A percentile compares a stretch with the other conserved stretches of the same genome.
Conservation (phyloP, 2,329 filamentous ascomycete genomes). For the Scleromitrula shiraiana region DNA sequence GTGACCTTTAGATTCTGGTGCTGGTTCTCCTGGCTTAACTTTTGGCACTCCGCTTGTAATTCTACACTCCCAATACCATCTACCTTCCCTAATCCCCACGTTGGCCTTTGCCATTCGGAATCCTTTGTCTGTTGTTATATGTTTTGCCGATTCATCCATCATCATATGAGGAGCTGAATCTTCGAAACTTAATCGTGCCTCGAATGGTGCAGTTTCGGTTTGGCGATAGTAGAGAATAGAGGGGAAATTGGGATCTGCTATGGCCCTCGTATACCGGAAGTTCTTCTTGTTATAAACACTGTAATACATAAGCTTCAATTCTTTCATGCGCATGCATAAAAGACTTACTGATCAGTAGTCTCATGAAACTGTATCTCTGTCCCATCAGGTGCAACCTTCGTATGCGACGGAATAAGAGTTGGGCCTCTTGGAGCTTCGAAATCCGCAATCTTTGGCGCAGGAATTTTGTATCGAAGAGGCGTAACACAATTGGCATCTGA, state of each 20-base stretch:
- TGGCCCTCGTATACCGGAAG: slow-evolving; percentile 85
- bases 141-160: slow-evolving; percentile 66
- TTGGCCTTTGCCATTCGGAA: slow-evolving; percentile 90
- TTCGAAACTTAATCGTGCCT: slow-evolving; percentile 83
- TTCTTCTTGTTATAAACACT: slow-evolving; percentile 60
- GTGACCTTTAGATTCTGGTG: slow-evolving; percentile 37
- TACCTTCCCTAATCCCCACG: slow-evolving; percentile 79
- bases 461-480: slow-evolving; percentile 53
- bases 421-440: slow-evolving; percentile 53
- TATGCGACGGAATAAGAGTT: slow-evolving; percentile 48
- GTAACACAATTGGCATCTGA: slow-evolving; percentile 34
- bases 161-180: slow-evolving; percentile 81
- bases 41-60: slow-evolving; percentile 67
- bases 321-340: neutral
- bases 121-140: slow-evolving; percentile 84
- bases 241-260: slow-evolving; percentile 80
- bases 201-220: slow-evolving; percentile 77
- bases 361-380: slow-evolving; percentile 51
- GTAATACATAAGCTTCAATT: slow-evolving; percentile 11
- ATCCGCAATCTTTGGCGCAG: slow-evolving; percentile 53
- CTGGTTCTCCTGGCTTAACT: slow-evolving; percentile 18
- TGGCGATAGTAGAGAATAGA: slow-evolving; percentile 84
- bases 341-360: slow-evolving; percentile 54
- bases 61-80: slow-evolving; percentile 91
- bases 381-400: slow-evolving; percentile 41